phyloP scores from a whole-genome alignment of 23 red algal genomes.

The Gracilaria domingensis region DNA sequence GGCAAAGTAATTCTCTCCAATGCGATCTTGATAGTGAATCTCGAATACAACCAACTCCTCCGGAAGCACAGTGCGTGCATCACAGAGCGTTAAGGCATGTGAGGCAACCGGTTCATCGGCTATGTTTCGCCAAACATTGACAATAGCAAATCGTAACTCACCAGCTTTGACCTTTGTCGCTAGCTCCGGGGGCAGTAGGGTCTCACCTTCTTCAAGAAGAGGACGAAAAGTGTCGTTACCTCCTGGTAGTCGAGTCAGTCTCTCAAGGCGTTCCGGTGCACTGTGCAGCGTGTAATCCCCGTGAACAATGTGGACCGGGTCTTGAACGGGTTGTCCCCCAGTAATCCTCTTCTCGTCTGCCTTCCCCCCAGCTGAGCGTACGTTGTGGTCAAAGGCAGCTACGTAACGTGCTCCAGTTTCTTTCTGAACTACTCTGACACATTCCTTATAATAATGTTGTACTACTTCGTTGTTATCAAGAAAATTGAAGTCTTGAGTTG shows the following conservation, averaged over 20 bases:
- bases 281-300: slow-evolving; percentile 23
- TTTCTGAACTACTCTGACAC: neutral
- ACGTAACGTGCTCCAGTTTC: neutral
- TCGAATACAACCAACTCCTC: slow-evolving; percentile 31
- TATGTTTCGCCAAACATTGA: slow-evolving; percentile 52
- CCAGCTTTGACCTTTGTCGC: neutral
- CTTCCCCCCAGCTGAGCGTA: slow-evolving; percentile 15
- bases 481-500: neutral
- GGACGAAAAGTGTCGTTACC: slow-evolving; percentile 1
- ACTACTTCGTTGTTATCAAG: neutral
- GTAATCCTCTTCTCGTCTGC: neutral
- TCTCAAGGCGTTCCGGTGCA: slow-evolving; percentile 11
- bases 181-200: neutral
- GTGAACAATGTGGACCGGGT: slow-evolving; percentile 32
- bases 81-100: neutral
- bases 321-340: slow-evolving; percentile 13
- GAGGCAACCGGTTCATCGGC: neutral
- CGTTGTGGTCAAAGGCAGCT: slow-evolving; percentile 37
- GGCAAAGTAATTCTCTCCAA: slow-evolving; percentile 32
- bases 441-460: slow-evolving; percentile 22
- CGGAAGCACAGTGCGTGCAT: slow-evolving; percentile 12
- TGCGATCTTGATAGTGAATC: slow-evolving; percentile 46
- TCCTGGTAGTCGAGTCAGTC: neutral
- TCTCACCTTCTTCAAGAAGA: neutral
- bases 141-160: slow-evolving; percentile 5